Evolutionary conservation across 2,329 filamentous ascomycete genomes (phyloP), one percentile per base, ranked within the genome.

Genomic region (Hypoxylon sp.): DNA sequence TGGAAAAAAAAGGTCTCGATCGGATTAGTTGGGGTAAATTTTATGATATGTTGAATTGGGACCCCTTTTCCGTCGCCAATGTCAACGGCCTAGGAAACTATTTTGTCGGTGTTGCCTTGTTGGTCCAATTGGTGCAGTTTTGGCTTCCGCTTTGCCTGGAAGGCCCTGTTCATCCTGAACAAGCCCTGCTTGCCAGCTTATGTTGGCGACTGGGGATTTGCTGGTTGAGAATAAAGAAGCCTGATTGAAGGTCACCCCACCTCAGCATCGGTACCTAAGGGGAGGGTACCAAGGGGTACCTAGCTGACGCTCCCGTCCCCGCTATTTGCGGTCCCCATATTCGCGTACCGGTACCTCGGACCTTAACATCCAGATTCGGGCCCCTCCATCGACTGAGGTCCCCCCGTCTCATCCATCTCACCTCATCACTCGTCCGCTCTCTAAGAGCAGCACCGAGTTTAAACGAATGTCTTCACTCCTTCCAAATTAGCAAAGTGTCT

Each of bases 11-110:
- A 51, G 29, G 54, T 35, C 47, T 66, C 58, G 55, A 61, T 71
- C 75, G 75, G 73, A 77, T 73, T 76, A 77, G 75, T 77, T 78
- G 76, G 77, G 76, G 77, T 76, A 77, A 77, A 75, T 67, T 72
- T 72, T 71, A 66, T 71, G 70, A 71, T 70, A 47, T 52, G 70
- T 75, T 64, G 66, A 78, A 76, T 74, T 62, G 63, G 63, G 57
- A 67, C 66, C 68, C 69, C 71, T 59, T 68, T 63, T 60, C 17
- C 47, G 62, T 63, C 33, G 57, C 62, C 67, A 70, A 44, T 55
- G 22, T 63, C 46, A 31, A 58, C 26, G 52, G 57, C 59, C 62
- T 63, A 26, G 53, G 48, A 63, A 47, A 62, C 57, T 69, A 69
- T 69, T 54, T 59, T 61, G 57, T 64, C 65, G 60, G 62, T 67